These are phyloP conservation scores for Diaporthe sp. DNA, from an alignment of 2,329 filamentous ascomycete genomes.

Conservation along the genomic window DNA sequence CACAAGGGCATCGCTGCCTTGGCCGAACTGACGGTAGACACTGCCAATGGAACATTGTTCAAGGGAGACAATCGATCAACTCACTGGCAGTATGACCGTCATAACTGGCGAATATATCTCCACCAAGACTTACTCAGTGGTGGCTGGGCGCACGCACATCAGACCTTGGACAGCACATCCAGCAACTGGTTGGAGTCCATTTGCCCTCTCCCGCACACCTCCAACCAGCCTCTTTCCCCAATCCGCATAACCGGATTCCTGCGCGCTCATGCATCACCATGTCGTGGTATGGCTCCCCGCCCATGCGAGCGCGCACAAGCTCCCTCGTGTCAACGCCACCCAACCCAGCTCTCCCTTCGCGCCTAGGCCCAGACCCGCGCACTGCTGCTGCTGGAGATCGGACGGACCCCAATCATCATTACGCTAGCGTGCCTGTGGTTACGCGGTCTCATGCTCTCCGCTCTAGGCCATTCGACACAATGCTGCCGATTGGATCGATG, in stretches of 20 bases:
- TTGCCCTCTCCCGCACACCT: background rate
- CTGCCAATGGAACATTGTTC: background rate
- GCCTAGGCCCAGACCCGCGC: background rate
- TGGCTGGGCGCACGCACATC: slow-evolving; percentile 7
- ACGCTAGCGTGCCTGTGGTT: slow-evolving; percentile 7
- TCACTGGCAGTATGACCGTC: background rate
- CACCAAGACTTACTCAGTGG: background rate
- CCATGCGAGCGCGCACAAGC: background rate
- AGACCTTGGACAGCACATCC: too few species aligned
- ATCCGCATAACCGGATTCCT: slow-evolving; percentile 5
- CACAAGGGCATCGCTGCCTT: slow-evolving; percentile 16
- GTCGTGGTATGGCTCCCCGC: background rate
- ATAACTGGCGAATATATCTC: background rate
- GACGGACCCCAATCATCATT: background rate
- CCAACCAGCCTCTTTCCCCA: background rate
- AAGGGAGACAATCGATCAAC: background rate
- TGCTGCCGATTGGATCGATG: slow-evolving; percentile 2
- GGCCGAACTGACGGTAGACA: background rate
- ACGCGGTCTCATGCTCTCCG: slow-evolving; percentile 34
- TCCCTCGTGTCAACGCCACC: slow-evolving; percentile 8
- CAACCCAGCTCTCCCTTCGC: background rate
- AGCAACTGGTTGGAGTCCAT: background rate
- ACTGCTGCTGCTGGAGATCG: slow-evolving; percentile 6
- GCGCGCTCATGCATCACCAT: background rate
- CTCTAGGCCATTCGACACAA: background rate